phyloP scores from a whole-genome alignment of 2,329 filamentous ascomycete species.

The Zymoseptoria crescenta region DNA sequence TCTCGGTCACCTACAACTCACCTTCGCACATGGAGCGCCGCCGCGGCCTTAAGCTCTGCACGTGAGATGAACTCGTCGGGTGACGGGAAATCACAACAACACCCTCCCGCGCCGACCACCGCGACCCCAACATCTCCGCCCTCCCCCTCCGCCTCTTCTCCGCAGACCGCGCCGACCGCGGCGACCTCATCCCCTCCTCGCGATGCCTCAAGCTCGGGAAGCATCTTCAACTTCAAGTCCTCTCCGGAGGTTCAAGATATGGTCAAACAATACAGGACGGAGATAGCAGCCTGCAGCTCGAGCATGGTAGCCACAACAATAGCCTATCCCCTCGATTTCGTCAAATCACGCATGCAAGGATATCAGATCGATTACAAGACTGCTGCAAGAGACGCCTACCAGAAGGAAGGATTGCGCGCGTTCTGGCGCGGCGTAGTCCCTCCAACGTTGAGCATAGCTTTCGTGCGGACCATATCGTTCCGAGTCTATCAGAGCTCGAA shows the following conservation, averaged over 20 bases:
- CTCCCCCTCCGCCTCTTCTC: not conserved
- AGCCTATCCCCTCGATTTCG: constrained; percentile 81
- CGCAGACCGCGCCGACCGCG: not conserved
- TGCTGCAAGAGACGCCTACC: constrained; percentile 67
- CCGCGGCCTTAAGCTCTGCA: not conserved
- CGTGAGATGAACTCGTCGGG: not conserved
- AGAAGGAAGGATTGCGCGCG: constrained; percentile 41
- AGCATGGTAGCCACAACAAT: constrained; percentile 70
- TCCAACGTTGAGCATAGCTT: constrained; percentile 69
- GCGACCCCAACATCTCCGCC: not conserved
- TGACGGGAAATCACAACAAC: not conserved
- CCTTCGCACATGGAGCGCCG: not conserved
- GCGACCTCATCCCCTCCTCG: not conserved
- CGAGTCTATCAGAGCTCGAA: constrained; percentile 74
- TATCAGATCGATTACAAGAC: constrained; percentile 56
- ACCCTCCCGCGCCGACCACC: not conserved
- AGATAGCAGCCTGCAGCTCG: constrained; percentile 69
- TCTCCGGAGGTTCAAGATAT: constrained; percentile 44
- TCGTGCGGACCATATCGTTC: constrained; percentile 70
- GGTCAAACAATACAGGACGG: constrained; percentile 70
- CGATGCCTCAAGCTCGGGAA: not conserved
- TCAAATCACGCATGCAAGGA: constrained; percentile 78
- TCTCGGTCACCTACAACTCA: not conserved
- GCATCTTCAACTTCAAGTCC: constrained; percentile 25
- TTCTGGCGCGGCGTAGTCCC: constrained; percentile 58